These are phyloP conservation scores for Phaeosphaeriaceae sp. DNA, from an alignment of 2,329 filamentous ascomycete species.

Conservation along the genomic window DNA sequence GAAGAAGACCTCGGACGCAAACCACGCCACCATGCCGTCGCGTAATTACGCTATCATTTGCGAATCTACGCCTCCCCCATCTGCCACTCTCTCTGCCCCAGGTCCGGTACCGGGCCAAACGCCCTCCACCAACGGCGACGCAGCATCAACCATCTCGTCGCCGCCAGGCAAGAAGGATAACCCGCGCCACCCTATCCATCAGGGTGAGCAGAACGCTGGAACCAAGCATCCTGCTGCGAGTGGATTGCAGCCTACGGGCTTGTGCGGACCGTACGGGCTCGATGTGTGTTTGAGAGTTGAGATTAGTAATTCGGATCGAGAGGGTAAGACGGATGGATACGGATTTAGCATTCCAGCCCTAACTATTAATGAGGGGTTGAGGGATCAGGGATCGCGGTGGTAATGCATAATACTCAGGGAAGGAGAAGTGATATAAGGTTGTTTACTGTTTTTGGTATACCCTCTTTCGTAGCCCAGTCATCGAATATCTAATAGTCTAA, in stretches of 20 bases:
- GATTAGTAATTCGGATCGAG: constrained; percentile 51
- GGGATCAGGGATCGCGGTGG: constrained; percentile 23
- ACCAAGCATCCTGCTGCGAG: constrained; percentile 75
- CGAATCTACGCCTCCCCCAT: constrained; percentile 52
- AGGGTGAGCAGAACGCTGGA: constrained; percentile 79
- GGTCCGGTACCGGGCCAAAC: constrained; percentile 28
- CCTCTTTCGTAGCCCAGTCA: not conserved
- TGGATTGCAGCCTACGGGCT: constrained; percentile 50
- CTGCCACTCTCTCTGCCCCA: constrained; percentile 23
- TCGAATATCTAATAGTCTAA: too few relatives aligned
- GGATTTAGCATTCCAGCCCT: constrained; percentile 57
- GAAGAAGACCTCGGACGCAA: constrained; percentile 71
- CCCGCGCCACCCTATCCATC: constrained; percentile 71
- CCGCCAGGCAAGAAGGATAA: constrained; percentile 58
- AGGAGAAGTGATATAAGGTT: not conserved
- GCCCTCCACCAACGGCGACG: constrained; percentile 34
- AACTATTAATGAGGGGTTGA: constrained; percentile 26
- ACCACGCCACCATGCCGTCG: constrained; percentile 83
- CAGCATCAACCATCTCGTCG: constrained; percentile 33
- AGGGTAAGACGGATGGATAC: constrained; percentile 58
- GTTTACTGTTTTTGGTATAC: not conserved
- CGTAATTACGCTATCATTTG: constrained; percentile 70
- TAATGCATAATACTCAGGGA: constrained; percentile 2
- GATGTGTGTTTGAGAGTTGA: constrained; percentile 58
- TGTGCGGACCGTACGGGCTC: constrained; percentile 53